A percentile compares a stretch with the other conserved stretches of the same genome.
Evolutionary conservation across 805 yeast genomes (phyloP).

Genomic region (Starmerella sirachaensis): DNA sequence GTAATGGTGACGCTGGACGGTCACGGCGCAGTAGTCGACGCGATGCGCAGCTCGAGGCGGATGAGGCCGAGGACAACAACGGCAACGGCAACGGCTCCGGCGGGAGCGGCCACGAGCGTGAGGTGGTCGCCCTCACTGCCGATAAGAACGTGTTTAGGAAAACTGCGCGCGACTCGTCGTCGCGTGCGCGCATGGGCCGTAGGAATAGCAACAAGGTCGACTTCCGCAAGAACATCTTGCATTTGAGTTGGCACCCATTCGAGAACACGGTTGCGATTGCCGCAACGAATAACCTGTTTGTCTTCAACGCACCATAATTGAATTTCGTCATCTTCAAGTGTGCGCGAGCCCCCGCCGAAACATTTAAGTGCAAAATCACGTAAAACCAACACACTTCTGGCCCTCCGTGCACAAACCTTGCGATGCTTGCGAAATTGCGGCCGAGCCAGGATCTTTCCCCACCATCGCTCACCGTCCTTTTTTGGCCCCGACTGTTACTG

Average conservation of each 20-base stretch:
- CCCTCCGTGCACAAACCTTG: too few species aligned
- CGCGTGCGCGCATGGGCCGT: conserved; percentile 36
- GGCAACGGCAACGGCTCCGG: conserved; percentile 26
- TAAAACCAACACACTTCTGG: too few species aligned
- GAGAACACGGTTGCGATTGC: conserved; percentile 97
- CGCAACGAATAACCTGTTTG: conserved; percentile 74
- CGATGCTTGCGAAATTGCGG: too few species aligned
- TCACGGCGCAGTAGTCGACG: conserved; percentile 1
- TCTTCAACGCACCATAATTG: conserved; percentile 26
- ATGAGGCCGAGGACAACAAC: conserved; percentile 12
- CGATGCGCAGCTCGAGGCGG: conserved; percentile 2
- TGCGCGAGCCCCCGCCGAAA: too few species aligned
- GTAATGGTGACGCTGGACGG: conserved; percentile 2
- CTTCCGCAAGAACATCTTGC: conserved; percentile 87
- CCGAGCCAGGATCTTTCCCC: too few species aligned
- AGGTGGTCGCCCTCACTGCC: conserved; percentile 82
- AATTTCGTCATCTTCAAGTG: too few species aligned
- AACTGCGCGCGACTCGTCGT: conserved; percentile 20
- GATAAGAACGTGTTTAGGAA: conserved; percentile 93
- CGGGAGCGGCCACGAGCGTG: too few species aligned
- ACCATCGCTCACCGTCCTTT: too few species aligned
- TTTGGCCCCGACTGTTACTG: too few species aligned
- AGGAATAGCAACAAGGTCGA: conserved; percentile 69
- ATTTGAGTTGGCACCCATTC: conserved; percentile 95
- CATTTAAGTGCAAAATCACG: too few species aligned